Base-by-base conservation (phyloP, 441 rosid species). In the Arabidopsis lyrata region DNA sequence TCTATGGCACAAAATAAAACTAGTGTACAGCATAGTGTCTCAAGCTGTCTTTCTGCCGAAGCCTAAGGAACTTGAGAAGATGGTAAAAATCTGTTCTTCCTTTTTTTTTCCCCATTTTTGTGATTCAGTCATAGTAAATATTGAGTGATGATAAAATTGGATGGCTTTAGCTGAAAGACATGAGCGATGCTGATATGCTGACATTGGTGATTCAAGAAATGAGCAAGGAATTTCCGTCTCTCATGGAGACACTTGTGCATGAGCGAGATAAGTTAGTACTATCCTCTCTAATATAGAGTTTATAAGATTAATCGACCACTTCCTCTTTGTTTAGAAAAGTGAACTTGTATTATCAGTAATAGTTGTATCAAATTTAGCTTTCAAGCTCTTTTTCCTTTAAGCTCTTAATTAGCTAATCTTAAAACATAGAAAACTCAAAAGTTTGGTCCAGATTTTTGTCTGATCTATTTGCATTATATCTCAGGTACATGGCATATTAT, bases 161-260 rank as follows among this genome's bases (percentile, higher is more conserved):
- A 50, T 75, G 65, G 47, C 8, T 70, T 61, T 84, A 95, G 99
- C 82, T 95, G 78, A 90, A 90, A 82, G 98, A 89, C 55, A 84
- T 95, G 96, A 90, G 88, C 68, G 88, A 90, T 68, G 86, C 73
- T 77, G 96, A 90, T 78, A 89, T 88, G 97, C 62, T 92, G 77
- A 95, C 99, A 63, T 89, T 86, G 69, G 88, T 87, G 68, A 90
- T 88, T 81, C 90, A 95, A 89, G 92, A 92, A 82, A 89, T 95
- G 97, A 95, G 97, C 86, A 90, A 88, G 83, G 86, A 87, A 69
- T 95, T 87, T 77, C 99, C 99, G 39, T 83, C 96, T 71, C 80
- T 93, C 35, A 91, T 91, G 95, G 94, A 95, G 65, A 91, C 99
- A 29, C 92, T 95, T 75, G 96, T 92, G 39, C 91, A 87, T 73